Evolutionary conservation across 2,329 filamentous ascomycete genomes (phyloP), one percentile per base, ranked within the genome.

Genomic region (Fusarium odoratissimum): DNA sequence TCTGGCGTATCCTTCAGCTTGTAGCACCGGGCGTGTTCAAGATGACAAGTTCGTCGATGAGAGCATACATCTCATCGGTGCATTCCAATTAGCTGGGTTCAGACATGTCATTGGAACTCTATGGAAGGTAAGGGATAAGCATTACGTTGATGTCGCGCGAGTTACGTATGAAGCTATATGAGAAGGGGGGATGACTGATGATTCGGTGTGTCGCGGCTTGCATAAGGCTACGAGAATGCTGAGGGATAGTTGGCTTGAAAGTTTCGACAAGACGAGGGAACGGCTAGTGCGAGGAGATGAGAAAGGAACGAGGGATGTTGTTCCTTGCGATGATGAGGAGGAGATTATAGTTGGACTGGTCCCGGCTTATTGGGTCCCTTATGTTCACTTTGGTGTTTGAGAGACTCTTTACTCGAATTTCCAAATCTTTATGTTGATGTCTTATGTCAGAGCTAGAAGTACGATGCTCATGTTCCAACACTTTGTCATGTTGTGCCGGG

Each of bases 31-130:
- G 0, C 42, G n/a, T 6, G 28, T 64, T 8, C 21, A 64, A 4
- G 41, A 58, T 8, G 44, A 58, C 9, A 44, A 30, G 1, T 56
- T 58, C 19, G 45, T 38, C 1, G 64, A 59, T 8, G 64, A 67
- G 13, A 48, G 60, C 4, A 64, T 64, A 4, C 51, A 67, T 45
- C 40, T 58, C 2, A 64, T 64, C 19, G 52, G 52, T n/a, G 51
- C 64, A 5, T 67, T 52, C 1, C 60, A 64, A 23, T 5, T 67
- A 6, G 51, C 55, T 8, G 55, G 65, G 0, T 61, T 68, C 0
- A n/a, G 62, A 0, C 62, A 68, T 11, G 51, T 67, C 2, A 19
- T 64, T 3, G 60, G 64, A 4, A 59, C 64, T 0, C 5, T 67
- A 3, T 67, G 60, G 64, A 35, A 45, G 17, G 64, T 67, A 0